Conservation (phyloP, 164 flowering plant species). For the Annona cherimola region DNA sequence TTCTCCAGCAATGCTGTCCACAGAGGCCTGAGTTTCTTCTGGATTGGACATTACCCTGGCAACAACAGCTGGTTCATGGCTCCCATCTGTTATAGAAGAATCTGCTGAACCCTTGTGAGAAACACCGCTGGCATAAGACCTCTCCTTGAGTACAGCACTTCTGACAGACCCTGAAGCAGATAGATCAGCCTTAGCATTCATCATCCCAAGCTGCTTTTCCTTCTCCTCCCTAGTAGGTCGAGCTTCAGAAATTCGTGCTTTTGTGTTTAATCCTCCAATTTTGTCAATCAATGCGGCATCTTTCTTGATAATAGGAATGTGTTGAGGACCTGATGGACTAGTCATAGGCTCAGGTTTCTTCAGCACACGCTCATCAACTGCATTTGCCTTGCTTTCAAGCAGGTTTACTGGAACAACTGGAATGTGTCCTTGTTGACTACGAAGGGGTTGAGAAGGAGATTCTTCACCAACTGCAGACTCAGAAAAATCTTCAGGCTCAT, state of each 20-base stretch:
- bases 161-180: constrained; percentile 18
- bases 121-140: constrained; percentile 19
- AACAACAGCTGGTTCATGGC: constrained; percentile 22
- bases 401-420: constrained; percentile 21
- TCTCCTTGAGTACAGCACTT: constrained; percentile 22
- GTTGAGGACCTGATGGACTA: constrained; percentile 9
- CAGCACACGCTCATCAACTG: constrained; percentile 22
- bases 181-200: constrained; percentile 23
- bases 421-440: constrained; percentile 14
- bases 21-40: constrained; percentile 11
- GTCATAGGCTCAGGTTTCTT: constrained; percentile 26
- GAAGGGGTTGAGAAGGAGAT: constrained; percentile 22
- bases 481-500: constrained; percentile 25
- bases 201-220: constrained; percentile 18
- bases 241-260: constrained; percentile 48
- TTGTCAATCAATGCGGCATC: constrained; percentile 59
- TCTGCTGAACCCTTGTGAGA: constrained; percentile 17
- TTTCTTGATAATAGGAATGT: constrained; percentile 27
- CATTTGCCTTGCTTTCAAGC: constrained; percentile 26
- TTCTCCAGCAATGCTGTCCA: constrained; percentile 10
- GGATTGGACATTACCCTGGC: constrained; percentile 33
- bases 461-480: constrained; percentile 23
- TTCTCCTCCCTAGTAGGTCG: constrained; percentile 35
- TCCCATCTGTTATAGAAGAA: constrained; percentile 27
- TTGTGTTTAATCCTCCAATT: constrained; percentile 75